Conservation (phyloP, 2,329 filamentous ascomycete genomes). For the Botryotinia convoluta region DNA sequence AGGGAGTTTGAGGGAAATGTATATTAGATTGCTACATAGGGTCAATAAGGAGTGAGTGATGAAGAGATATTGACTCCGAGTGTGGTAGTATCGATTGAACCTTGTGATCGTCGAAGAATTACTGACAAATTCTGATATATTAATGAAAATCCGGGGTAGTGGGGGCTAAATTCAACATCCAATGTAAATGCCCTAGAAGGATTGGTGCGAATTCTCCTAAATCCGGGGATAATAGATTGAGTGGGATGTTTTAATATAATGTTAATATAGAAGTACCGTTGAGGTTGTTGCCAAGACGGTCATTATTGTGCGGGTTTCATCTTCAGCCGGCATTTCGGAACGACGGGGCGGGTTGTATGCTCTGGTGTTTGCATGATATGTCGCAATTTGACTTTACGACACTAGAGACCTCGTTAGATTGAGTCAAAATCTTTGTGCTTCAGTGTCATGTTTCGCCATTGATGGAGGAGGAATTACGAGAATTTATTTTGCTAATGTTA, state of each 20-base stretch:
- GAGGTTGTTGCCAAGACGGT: constrained; percentile 7
- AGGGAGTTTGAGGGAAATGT: neutral
- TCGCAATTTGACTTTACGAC: neutral
- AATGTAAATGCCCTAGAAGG: neutral
- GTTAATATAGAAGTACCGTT: neutral
- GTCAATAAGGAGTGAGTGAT: neutral
- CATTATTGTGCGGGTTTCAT: neutral
- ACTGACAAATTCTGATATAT: neutral
- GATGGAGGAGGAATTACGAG: rapidly evolving
- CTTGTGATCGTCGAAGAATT: neutral
- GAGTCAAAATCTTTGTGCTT: neutral
- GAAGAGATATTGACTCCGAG: too few species aligned
- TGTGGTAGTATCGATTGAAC: neutral
- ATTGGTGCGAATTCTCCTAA: neutral
- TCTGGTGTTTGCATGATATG: neutral
- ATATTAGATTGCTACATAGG: neutral
- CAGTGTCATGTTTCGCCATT: neutral
- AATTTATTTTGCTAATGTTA: neutral
- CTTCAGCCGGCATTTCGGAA: constrained; percentile 13
- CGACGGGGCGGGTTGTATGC: neutral
- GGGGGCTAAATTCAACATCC: neutral
- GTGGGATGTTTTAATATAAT: neutral
- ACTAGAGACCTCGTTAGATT: neutral
- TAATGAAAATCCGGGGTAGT: constrained; percentile 7
- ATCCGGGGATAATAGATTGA: neutral